Base-by-base conservation (phyloP, 331 rosid species). In the Quercus tomentella region DNA sequence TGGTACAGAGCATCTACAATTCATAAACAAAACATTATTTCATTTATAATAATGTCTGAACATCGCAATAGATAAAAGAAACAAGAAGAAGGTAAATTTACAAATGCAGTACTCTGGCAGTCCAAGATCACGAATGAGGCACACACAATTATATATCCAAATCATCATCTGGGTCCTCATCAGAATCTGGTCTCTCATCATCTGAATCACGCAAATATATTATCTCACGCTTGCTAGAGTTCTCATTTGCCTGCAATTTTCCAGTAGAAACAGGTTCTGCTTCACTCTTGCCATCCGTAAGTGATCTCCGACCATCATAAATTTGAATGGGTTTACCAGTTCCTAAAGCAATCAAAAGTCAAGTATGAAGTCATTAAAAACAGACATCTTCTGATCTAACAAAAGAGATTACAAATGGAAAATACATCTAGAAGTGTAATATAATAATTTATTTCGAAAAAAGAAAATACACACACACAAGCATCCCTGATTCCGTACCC, bases 151-250 rank as follows among this genome's bases (percentile, higher is more conserved):
- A 94, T 78, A 94, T 94, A 80, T 94, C 98, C 81, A 92, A 84
- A 87, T 94, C 98, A 89, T 94, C 97, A 77, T 92, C 97, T 25
- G 97, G 98, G 81, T 94, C 98, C 86, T 94, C 98, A 79, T 92
- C 98, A 67, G 98, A 94, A 84, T 94, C 98, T 60, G 97, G 98
- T 91, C 88, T 94, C 89, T 94, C 97, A 77, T 90, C 97, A 56
- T 94, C 98, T 15, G 98, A 94, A 83, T 94, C 98, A 3, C 97
- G 95, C 25, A 84, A 90, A 83, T 92, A 94, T 84, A 91, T 82
- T 72, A 94, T 94, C 92, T 94, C 97, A 5, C 98, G 97, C 35
- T 75, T 87, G 80, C 89, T 68, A n/a, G 92, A 76, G n/a, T 76
- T 91, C 73, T 83, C 91, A 57, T 81, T 83, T 31, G 56, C 26